Evolutionary conservation across 768 basidiomycete genomes (phyloP).

Genomic region (Suillus bovinus): DNA sequence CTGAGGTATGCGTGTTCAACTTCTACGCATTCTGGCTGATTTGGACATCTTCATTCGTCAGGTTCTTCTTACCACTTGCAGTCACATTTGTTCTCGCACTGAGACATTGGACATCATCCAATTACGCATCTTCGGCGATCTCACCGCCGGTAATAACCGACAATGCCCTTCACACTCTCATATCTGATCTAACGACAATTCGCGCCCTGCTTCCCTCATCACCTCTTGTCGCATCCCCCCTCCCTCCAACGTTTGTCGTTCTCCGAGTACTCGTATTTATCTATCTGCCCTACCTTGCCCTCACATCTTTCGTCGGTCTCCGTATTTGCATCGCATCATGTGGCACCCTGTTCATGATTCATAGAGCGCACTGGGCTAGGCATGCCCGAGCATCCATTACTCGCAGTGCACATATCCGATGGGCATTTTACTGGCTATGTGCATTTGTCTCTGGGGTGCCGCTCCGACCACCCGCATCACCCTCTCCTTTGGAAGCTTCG

Average conservation of each 20-base stretch:
- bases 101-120: constrained; percentile 25
- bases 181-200: constrained; percentile 69
- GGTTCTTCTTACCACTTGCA: constrained; percentile 59
- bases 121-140: constrained; percentile 15
- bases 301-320: constrained; percentile 63
- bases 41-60: constrained; percentile 24
- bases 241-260: constrained; percentile 35
- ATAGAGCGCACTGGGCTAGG: constrained; percentile 68
- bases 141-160: constrained; percentile 57
- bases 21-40: constrained; percentile 11
- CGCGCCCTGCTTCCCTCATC: constrained; percentile 54
- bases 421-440: constrained; percentile 54
- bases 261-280: constrained; percentile 57
- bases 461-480: constrained; percentile 40
- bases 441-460: constrained; percentile 56
- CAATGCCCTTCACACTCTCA: constrained; percentile 47
- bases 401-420: constrained; percentile 69
- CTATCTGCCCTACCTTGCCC: constrained; percentile 65
- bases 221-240: constrained; percentile 29
- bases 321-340: constrained; percentile 58
- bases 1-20: constrained; percentile 44
- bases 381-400: constrained; percentile 56
- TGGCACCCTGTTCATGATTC: constrained; percentile 60
- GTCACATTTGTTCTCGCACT: constrained; percentile 41
- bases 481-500: constrained; percentile 30